A percentile compares a stretch with the other conserved stretches of the same genome.
phyloP scores from a whole-genome alignment of 495 filamentous ascomycete species.

The Parathielavia hyrcaniae region DNA sequence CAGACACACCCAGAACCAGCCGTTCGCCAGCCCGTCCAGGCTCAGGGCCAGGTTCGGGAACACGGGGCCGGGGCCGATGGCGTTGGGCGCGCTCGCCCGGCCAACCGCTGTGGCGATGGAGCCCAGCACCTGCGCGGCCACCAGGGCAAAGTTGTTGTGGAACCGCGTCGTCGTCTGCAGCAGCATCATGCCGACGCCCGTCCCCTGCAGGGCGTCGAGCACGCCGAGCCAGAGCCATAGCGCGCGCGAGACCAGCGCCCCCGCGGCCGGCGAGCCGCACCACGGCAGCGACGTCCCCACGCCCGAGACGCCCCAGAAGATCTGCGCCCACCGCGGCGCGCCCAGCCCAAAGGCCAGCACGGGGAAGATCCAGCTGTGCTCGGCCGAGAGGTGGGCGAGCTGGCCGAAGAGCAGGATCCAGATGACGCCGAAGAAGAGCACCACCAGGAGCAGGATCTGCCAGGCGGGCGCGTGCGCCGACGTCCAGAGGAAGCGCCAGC shows the following conservation, averaged over 20 bases:
- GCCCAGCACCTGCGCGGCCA: slow-evolving; percentile 52
- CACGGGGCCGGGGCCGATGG: slow-evolving; percentile 50
- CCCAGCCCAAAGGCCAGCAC: slow-evolving; percentile 58
- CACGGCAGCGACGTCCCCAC: slow-evolving; percentile 54
- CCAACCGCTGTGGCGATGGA: slow-evolving; percentile 49
- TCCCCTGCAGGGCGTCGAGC: slow-evolving; percentile 53
- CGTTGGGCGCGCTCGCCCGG: slow-evolving; percentile 50
- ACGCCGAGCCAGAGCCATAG: slow-evolving; percentile 60
- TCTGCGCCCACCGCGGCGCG: slow-evolving; percentile 57
- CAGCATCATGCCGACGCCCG: slow-evolving; percentile 57
- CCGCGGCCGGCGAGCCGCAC: slow-evolving; percentile 39
- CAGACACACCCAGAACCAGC: slow-evolving; percentile 61
- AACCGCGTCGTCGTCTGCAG: slow-evolving; percentile 54
- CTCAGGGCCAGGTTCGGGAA: slow-evolving; percentile 50
- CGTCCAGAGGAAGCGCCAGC: slow-evolving; percentile 54
- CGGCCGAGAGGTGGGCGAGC: slow-evolving; percentile 44
- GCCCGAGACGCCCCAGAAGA: slow-evolving; percentile 52
- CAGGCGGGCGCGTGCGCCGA: slow-evolving; percentile 45
- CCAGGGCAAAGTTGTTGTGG: slow-evolving; percentile 52
- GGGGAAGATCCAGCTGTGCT: slow-evolving; percentile 59
- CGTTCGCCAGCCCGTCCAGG: slow-evolving; percentile 44
- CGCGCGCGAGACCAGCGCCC: slow-evolving; percentile 45
- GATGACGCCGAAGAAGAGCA: slow-evolving; percentile 52
- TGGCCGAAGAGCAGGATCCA: slow-evolving; percentile 46
- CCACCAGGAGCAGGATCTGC: slow-evolving; percentile 44